Percentiles rank a stretch among this genome's conserved stretches.
These are phyloP conservation scores for Sclerotinia subarctica DNA, from an alignment of 2,329 filamentous ascomycete genomes.

Conservation along the genomic window DNA sequence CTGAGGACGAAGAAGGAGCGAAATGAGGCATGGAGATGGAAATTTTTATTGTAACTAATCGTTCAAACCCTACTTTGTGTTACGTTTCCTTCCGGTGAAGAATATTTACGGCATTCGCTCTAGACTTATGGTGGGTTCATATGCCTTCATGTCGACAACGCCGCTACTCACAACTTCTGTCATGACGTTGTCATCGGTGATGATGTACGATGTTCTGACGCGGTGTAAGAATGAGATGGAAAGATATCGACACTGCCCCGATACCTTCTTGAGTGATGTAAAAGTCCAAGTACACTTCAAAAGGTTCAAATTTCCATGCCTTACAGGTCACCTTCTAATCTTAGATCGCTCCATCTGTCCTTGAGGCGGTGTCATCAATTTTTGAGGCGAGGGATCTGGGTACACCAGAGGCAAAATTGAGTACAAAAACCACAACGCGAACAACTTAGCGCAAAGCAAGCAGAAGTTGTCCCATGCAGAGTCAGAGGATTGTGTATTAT, in stretches of 20 bases:
- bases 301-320: background rate
- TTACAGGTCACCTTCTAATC: background rate
- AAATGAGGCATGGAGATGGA: background rate
- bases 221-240: background rate
- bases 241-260: background rate
- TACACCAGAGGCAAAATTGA: background rate
- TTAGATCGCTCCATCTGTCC: background rate
- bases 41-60: background rate
- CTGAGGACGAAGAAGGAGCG: background rate
- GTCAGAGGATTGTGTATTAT: background rate
- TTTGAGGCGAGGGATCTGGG: background rate
- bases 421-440: background rate
- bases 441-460: background rate
- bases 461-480: background rate
- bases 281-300: background rate
- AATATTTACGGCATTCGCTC: background rate
- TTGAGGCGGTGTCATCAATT: background rate
- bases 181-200: background rate
- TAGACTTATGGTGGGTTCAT: no score
- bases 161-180: background rate
- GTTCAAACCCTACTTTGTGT: background rate
- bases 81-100: background rate
- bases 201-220: background rate
- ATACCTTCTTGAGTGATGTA: background rate
- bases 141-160: background rate